Evolutionary conservation across 2,329 filamentous ascomycete species (phyloP).

Genomic region (Fusarium abutilonis): DNA sequence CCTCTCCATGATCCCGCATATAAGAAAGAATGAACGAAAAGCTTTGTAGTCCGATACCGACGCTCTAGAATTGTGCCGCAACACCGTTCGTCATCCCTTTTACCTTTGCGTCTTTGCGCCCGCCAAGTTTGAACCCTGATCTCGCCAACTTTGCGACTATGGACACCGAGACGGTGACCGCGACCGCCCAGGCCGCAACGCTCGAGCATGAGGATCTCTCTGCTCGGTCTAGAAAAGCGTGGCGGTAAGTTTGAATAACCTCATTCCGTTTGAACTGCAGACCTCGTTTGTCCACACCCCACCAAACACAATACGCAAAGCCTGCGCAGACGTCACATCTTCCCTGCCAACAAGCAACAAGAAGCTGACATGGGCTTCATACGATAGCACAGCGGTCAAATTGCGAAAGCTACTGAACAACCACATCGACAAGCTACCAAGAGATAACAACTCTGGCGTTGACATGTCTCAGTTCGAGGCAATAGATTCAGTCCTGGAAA

Average conservation of each 20-base stretch:
- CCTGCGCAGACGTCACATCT: conserved; percentile 15
- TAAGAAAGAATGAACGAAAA: conserved; percentile 51
- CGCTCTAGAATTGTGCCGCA: conserved; percentile 34
- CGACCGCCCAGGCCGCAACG: conserved; percentile 20
- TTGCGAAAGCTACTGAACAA: conserved; percentile 56
- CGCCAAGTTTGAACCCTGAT: conserved; percentile 20
- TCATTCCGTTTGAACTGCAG: not conserved
- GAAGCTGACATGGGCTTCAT: conserved; percentile 34
- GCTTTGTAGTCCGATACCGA: conserved; percentile 42
- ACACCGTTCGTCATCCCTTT: conserved; percentile 29
- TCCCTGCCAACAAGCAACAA: conserved; percentile 28
- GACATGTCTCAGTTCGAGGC: conserved; percentile 57
- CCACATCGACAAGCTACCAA: conserved; percentile 56
- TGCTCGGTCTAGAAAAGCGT: conserved; percentile 50
- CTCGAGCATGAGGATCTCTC: conserved; percentile 38
- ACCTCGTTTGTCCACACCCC: conserved; percentile 10
- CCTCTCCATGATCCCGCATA: conserved; percentile 43
- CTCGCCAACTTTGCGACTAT: conserved; percentile 32
- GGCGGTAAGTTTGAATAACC: conserved; percentile 51
- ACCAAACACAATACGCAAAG: conserved; percentile 10
- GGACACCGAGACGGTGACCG: conserved; percentile 33
- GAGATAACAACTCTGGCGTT: conserved; percentile 49
- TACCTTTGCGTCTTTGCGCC: conserved; percentile 23
- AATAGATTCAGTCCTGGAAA: conserved; percentile 56
- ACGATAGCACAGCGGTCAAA: conserved; percentile 55